Percentiles rank a stretch among this genome's conserved stretches.
Conservation (phyloP, 1,284 basidiomycete genomes). For the Vanrija sp. region DNA sequence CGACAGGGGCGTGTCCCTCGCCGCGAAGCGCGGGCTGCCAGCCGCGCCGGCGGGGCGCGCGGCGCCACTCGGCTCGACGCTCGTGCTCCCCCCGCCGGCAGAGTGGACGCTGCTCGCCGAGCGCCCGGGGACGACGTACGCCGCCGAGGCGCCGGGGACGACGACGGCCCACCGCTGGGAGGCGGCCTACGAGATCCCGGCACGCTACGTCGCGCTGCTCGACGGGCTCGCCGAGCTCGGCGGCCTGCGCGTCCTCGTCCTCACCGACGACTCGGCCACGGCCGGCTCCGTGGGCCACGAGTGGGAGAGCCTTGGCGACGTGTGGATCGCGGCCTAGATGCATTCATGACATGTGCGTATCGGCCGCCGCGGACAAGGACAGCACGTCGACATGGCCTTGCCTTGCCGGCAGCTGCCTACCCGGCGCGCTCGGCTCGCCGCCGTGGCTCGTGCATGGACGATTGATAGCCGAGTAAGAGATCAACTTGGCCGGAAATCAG, state of each 20-base stretch:
- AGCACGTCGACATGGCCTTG: no score
- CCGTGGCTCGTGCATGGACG: no score
- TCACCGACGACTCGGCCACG: conserved; percentile 6
- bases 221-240: conserved; percentile 36
- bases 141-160: conserved; percentile 18
- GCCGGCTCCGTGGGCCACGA: conserved; percentile 19
- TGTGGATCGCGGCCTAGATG: conserved; percentile 14
- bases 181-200: conserved; percentile 17
- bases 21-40: background rate
- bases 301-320: conserved; percentile 38
- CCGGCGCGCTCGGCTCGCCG: no score
- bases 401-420: no score
- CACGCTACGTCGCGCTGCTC: conserved; percentile 28
- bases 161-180: conserved; percentile 26
- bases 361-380: background rate
- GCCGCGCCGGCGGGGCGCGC: conserved; percentile 12
- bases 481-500: no score
- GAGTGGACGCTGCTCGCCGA: conserved; percentile 21
- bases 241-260: conserved; percentile 32
- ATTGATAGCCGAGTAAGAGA: no score
- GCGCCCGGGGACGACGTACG: conserved; percentile 27
- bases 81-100: conserved; percentile 11
- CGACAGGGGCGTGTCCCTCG: background rate
- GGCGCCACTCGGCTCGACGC: conserved; percentile 23
- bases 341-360: background rate